Evolutionary conservation across 2,329 filamentous ascomycete species (phyloP).

Genomic region (Neofusicoccum cordaticola): DNA sequence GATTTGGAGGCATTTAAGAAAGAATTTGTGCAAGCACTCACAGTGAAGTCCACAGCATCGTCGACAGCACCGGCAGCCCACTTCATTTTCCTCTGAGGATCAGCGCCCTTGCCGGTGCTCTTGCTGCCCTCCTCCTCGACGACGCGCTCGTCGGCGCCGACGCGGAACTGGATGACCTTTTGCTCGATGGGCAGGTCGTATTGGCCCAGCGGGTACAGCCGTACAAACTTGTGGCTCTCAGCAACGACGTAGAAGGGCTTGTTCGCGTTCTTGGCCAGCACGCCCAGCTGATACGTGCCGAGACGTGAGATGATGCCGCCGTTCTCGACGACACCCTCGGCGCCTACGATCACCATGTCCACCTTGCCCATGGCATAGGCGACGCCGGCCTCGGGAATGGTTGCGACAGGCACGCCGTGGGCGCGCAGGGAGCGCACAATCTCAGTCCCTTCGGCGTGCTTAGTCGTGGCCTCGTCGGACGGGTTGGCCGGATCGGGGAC

Average conservation of each 20-base stretch:
- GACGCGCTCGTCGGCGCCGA: constrained; percentile 39
- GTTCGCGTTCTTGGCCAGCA: constrained; percentile 69
- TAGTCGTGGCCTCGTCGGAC: constrained; percentile 29
- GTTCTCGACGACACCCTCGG: constrained; percentile 89
- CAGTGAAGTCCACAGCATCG: constrained; percentile 68
- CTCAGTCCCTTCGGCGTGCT: constrained; percentile 58
- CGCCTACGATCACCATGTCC: constrained; percentile 63
- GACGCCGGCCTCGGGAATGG: constrained; percentile 71
- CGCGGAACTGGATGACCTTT: constrained; percentile 70
- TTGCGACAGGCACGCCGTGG: constrained; percentile 77
- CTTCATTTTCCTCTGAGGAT: constrained; percentile 19
- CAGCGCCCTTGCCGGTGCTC: constrained; percentile 10
- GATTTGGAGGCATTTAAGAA: too few species aligned
- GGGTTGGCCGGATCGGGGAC: constrained; percentile 25
- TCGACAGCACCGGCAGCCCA: constrained; percentile 25
- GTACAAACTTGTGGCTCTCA: constrained; percentile 95
- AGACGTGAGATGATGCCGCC: constrained; percentile 88
- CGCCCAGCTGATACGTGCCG: constrained; percentile 81
- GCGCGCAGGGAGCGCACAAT: constrained; percentile 70
- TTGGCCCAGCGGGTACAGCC: constrained; percentile 79
- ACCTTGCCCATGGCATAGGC: constrained; percentile 77
- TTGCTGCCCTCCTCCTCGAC: constrained; percentile 16
- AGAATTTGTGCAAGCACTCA: constrained; percentile 35
- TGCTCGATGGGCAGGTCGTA: constrained; percentile 79
- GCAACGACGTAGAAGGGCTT: constrained; percentile 87